A percentile compares a stretch with the other conserved stretches of the same genome.
Conservation (phyloP, 129 eudicot species). For the Helianthus tuberosus region DNA sequence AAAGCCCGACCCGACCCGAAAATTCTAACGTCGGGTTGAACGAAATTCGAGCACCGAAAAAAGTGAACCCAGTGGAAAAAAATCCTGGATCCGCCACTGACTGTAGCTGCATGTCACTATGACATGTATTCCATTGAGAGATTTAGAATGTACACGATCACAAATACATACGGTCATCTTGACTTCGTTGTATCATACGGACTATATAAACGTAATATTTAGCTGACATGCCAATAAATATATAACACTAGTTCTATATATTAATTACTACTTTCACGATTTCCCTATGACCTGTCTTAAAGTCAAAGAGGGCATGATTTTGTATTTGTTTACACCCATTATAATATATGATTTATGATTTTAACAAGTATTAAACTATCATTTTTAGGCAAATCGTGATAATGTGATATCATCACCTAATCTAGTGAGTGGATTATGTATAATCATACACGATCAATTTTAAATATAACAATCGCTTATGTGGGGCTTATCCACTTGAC, state of each 20-base stretch:
- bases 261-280: neutral
- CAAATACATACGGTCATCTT: too few species aligned
- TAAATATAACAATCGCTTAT: neutral
- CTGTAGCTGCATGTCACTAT: too few species aligned
- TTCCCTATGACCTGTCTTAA: neutral
- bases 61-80: too few species aligned
- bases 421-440: neutral
- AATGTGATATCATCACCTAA: neutral
- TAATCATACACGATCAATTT: neutral
- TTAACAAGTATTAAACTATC: neutral
- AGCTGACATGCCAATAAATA: neutral
- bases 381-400: neutral
- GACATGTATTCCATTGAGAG: too few species aligned
- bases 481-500: too few species aligned
- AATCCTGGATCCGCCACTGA: too few species aligned
- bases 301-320: constrained; percentile 20
- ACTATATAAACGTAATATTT: too few species aligned
- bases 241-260: neutral
- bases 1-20: too few species aligned
- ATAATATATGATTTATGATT: neutral
- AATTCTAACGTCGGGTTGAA: too few species aligned
- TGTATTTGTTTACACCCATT: constrained; percentile 18
- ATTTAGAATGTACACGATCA: too few species aligned
- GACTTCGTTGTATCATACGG: too few species aligned
- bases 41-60: too few species aligned